phyloP scores from a whole-genome alignment of 208 protist genomes.

The Wallacemonas sp. region DNA sequence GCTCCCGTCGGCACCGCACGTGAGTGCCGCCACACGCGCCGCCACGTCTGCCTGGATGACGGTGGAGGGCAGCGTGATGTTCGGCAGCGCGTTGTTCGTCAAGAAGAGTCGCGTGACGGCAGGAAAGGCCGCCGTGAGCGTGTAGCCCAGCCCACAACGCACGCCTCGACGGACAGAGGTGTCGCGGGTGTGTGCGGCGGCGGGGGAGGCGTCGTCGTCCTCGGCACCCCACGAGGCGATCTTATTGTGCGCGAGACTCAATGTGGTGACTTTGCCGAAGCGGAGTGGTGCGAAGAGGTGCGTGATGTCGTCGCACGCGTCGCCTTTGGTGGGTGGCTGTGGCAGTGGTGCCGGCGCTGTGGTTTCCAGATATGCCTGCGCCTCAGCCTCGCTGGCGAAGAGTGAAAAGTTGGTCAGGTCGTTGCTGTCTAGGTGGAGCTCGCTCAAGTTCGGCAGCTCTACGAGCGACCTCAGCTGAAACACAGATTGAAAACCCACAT shows the following conservation, averaged over 20 bases:
- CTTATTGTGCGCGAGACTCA: conserved; percentile 79
- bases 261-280: conserved; percentile 58
- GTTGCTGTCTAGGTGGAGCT: conserved; percentile 85
- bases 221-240: conserved; percentile 50
- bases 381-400: conserved; percentile 11
- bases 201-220: neutral
- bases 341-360: neutral
- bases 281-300: conserved; percentile 3
- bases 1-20: neutral
- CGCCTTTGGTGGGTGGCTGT: no score
- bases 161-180: neutral
- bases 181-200: neutral
- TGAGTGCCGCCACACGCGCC: neutral
- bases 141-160: conserved; percentile 29
- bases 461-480: conserved; percentile 52
- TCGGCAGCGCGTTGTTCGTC: conserved; percentile 59
- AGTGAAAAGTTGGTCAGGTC: conserved; percentile 32
- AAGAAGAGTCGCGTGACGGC: conserved; percentile 62
- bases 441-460: conserved; percentile 42
- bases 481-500: conserved; percentile 58
- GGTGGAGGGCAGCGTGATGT: conserved; percentile 23
- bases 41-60: conserved; percentile 9
- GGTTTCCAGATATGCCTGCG: neutral
- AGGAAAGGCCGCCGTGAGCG: conserved; percentile 52
- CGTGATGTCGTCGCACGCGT: no score